Percentiles rank a stretch among this genome's conserved stretches.
These are phyloP conservation scores for Botrytis pseudocinerea DNA, from an alignment of 2,329 filamentous ascomycete species.

Conservation along the genomic window DNA sequence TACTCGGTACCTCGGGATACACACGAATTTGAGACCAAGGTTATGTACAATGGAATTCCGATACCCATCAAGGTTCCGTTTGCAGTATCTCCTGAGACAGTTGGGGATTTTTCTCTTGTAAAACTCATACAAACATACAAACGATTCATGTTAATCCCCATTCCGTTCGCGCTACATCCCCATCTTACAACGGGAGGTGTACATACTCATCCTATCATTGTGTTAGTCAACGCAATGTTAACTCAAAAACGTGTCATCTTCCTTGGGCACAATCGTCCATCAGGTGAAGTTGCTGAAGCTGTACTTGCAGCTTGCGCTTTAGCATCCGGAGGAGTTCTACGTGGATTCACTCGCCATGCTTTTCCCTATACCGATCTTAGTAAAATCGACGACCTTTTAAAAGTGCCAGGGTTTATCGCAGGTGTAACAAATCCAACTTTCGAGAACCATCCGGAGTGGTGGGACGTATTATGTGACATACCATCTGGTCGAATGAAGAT, in stretches of 20 bases:
- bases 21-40: constrained; percentile 94
- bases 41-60: constrained; percentile 94
- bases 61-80: constrained; percentile 96
- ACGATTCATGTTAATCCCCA: constrained; percentile 78
- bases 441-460: constrained; percentile 94
- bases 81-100: constrained; percentile 89
- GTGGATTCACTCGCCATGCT: constrained; percentile 92
- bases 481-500: constrained; percentile 93
- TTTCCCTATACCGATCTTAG: constrained; percentile 98
- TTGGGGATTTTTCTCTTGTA: constrained; percentile 95
- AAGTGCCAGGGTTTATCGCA: constrained; percentile 95
- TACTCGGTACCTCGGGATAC: constrained; percentile 88
- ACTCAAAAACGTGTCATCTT: constrained; percentile 98
- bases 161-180: constrained; percentile 82
- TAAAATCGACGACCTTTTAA: constrained; percentile 94
- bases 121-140: constrained; percentile 97
- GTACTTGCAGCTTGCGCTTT: constrained; percentile 95
- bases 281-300: constrained; percentile 95
- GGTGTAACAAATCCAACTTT: constrained; percentile 98
- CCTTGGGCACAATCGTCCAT: constrained; percentile 90
- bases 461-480: constrained; percentile 93
- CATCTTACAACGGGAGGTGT: constrained; percentile 92
- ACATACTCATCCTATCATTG: constrained; percentile 89
- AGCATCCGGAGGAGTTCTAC: constrained; percentile 85
- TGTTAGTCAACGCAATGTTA: constrained; percentile 89